Percentiles rank a stretch among this genome's conserved stretches.
These are phyloP conservation scores for Kuraishia capsulata DNA, from an alignment of 805 yeast species.

Conservation along the genomic window DNA sequence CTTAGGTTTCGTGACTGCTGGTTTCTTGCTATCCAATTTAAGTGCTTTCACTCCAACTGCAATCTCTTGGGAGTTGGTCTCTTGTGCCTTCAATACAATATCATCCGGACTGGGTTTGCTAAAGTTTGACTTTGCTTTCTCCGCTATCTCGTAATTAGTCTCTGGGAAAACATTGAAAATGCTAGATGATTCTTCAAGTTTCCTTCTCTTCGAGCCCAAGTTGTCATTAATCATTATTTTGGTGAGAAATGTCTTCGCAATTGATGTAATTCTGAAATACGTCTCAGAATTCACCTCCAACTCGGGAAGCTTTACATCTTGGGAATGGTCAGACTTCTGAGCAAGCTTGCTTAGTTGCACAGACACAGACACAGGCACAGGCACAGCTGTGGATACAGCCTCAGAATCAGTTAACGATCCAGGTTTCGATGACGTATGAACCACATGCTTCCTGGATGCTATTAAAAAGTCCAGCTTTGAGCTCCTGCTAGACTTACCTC, in stretches of 20 bases:
- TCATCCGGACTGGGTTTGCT: constrained; percentile 80
- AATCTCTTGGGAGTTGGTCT: constrained; percentile 12
- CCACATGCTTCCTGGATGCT: too few relatives aligned
- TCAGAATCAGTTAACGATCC: too few relatives aligned
- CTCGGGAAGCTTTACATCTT: too few relatives aligned
- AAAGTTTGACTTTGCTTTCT: constrained; percentile 45
- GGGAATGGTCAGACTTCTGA: too few relatives aligned
- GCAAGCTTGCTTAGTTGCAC: too few relatives aligned
- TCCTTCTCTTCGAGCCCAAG: constrained; percentile 4
- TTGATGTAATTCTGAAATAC: not conserved
- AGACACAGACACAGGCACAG: too few relatives aligned
- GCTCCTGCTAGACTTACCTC: too few relatives aligned
- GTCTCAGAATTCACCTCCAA: too few relatives aligned
- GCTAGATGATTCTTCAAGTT: constrained; percentile 1
- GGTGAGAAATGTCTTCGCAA: not conserved
- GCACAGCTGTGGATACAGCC: too few relatives aligned
- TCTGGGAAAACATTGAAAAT: constrained; percentile 4
- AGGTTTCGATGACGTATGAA: too few relatives aligned
- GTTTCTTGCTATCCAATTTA: constrained; percentile 1
- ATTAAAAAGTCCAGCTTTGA: too few relatives aligned
- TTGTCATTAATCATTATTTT: not conserved
- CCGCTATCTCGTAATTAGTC: constrained; percentile 20
- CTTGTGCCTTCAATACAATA: constrained; percentile 49
- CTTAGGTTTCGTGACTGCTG: constrained; percentile 29
- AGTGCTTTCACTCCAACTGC: constrained; percentile 10